A percentile compares a stretch with the other conserved stretches of the same genome.
Evolutionary conservation across 2,329 filamentous ascomycete genomes (phyloP).

Genomic region (Penicillium brevicompactum): DNA sequence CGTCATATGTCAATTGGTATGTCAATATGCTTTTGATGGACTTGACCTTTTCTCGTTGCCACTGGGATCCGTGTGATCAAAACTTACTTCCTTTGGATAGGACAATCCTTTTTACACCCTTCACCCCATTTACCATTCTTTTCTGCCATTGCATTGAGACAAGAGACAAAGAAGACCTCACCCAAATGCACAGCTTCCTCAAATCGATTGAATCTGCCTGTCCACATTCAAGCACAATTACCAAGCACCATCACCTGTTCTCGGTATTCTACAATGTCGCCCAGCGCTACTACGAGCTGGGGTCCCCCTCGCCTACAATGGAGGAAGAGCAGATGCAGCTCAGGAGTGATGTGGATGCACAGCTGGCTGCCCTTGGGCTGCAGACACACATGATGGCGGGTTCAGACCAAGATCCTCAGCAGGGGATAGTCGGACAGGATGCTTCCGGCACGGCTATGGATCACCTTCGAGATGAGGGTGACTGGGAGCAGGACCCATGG

Average conservation of each 20-base stretch:
- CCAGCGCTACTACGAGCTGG: neutral
- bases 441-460: neutral
- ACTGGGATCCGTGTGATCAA: neutral
- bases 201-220: conserved; percentile 6
- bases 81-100: conserved; percentile 5
- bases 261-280: conserved; percentile 7
- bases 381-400: neutral
- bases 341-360: neutral
- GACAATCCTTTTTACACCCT: conserved; percentile 36
- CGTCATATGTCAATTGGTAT: neutral
- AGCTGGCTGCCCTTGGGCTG: neutral
- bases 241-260: conserved; percentile 11
- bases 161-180: conserved; percentile 50
- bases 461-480: neutral
- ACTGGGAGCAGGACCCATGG: neutral
- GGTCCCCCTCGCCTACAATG: neutral
- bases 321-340: neutral
- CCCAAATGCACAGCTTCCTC: conserved; percentile 7
- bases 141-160: conserved; percentile 50
- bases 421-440: neutral
- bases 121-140: conserved; percentile 44
- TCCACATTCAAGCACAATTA: conserved; percentile 4
- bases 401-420: neutral
- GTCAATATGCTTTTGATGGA: neutral
- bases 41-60: neutral